A percentile compares a stretch with the other conserved stretches of the same genome.
Evolutionary conservation across 345 rosid genomes (phyloP).

Genomic region (Pugionium cornutum): DNA sequence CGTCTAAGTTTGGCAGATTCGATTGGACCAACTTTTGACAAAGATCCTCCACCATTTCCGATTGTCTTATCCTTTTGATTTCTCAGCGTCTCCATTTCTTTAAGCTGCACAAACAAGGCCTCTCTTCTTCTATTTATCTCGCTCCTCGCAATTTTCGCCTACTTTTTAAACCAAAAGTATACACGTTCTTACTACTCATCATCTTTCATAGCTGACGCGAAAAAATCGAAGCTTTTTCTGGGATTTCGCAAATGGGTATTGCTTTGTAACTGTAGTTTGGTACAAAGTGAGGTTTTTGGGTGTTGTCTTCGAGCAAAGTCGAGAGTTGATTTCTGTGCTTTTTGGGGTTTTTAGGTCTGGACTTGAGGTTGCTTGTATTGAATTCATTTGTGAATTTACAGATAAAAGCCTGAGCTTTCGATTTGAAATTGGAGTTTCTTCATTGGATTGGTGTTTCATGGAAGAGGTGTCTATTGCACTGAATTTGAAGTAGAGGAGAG

Average conservation of each 20-base stretch:
- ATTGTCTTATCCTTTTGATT: slow-evolving; percentile 20
- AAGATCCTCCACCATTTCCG: slow-evolving; percentile 31
- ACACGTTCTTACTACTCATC: slow-evolving; percentile 1
- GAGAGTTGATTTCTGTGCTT: background rate
- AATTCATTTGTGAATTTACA: background rate
- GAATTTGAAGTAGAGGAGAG: slow-evolving; percentile 14
- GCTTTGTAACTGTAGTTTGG: slow-evolving; percentile 14
- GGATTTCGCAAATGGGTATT: background rate
- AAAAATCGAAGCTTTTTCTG: slow-evolving; percentile 27
- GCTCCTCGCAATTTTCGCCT: slow-evolving; percentile 5
- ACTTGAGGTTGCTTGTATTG: slow-evolving; percentile 18
- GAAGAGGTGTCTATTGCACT: slow-evolving; percentile 6
- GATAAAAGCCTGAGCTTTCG: slow-evolving; percentile 20
- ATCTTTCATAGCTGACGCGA: slow-evolving; percentile 16
- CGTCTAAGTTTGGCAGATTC: slow-evolving; percentile 27
- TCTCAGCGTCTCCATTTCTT: slow-evolving; percentile 24
- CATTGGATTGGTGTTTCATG: slow-evolving; percentile 27
- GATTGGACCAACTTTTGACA: slow-evolving; percentile 36
- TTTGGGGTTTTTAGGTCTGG: slow-evolving; percentile 4
- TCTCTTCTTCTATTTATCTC: background rate
- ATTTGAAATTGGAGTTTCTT: background rate
- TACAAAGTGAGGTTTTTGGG: slow-evolving; percentile 2
- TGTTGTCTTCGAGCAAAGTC: background rate
- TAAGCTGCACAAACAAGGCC: slow-evolving; percentile 5
- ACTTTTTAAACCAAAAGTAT: background rate